These are phyloP conservation scores for Leucocoprinus birnbaumii DNA, from an alignment of 768 basidiomycete species.

Conservation along the genomic window DNA sequence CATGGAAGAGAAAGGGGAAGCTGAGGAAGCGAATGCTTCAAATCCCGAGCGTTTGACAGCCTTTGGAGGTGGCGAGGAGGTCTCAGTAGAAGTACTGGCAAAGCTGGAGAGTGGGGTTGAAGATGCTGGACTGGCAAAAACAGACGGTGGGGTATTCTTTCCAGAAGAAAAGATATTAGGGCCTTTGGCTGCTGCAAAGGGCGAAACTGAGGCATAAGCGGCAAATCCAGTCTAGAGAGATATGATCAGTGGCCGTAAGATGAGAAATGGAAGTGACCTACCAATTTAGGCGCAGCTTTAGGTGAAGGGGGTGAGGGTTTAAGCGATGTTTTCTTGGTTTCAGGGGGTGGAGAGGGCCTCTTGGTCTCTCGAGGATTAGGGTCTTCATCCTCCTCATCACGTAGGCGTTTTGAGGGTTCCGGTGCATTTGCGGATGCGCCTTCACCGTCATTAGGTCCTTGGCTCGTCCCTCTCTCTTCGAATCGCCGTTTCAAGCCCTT, in stretches of 20 bases:
- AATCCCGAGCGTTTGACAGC: constrained; percentile 31
- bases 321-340: constrained; percentile 38
- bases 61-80: constrained; percentile 18
- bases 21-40: constrained; percentile 27
- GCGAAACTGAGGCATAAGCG: constrained; percentile 77
- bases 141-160: constrained; percentile 26
- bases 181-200: constrained; percentile 73
- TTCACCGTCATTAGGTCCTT: constrained; percentile 41
- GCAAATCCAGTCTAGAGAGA: constrained; percentile 63
- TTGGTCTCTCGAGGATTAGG: constrained; percentile 60
- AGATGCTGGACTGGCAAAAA: constrained; percentile 13
- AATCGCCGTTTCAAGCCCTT: constrained; percentile 72
- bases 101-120: constrained; percentile 15
- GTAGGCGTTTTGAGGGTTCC: constrained; percentile 53
- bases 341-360: constrained; percentile 68
- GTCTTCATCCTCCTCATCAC: constrained; percentile 62
- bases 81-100: constrained; percentile 1
- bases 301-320: constrained; percentile 30
- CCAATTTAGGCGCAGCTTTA: constrained; percentile 35
- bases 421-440: constrained; percentile 15
- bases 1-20: constrained; percentile 27
- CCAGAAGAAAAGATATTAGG: constrained; percentile 49
- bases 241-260: constrained; percentile 2
- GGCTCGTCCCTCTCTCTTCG: constrained; percentile 63
- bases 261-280: constrained; percentile 28